Base-by-base conservation (phyloP, 768 basidiomycete genomes). In the Podaxis mareebaensis region DNA sequence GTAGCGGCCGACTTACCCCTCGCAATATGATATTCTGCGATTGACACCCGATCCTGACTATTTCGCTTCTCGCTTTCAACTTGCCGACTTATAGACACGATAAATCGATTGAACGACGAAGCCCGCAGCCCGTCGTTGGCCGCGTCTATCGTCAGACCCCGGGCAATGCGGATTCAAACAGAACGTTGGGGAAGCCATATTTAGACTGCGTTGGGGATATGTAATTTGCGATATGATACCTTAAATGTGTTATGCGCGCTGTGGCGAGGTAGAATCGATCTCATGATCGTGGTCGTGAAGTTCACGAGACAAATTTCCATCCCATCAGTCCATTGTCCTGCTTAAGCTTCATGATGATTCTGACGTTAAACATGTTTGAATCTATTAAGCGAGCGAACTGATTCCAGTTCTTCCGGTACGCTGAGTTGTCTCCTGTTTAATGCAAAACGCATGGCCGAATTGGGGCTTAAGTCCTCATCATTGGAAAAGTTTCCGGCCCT, bases 21-120 rank as follows among this genome's bases (percentile, higher is more conserved):
- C 59, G 59, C 59, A 15, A 60, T 26, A 26, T 24, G 22, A 12
- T 52, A 17, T 52, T 60, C 2, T 60, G 49, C 59, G 48, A 11
- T 8, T 44, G 42, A 58, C 28, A 30, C 15, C 3, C 17, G 26
- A 57, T 28, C 56, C 49, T 51, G 49, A 22, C 8, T 22, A 51
- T 11, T 12, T 51, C 10, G 15, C 44, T 46, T 20, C 44, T 17
- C 17, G 3, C 49, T 51, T 51, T 24, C 20, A 24, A 20, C 12
- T 5, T 49, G 8, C 49, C 22, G 12, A 51, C 10, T 10, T 24
- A 12, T 17, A 24, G 26, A 51, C 20, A 51, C 24, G 49, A 11
- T 15, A 22, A 51, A 22, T 51, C 7, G 22, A 51, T 51, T 33
- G 10, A 33, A 17, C 49, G 11, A 28, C 49, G 7, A 26, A 22